A percentile compares a stretch with the other conserved stretches of the same genome.
Evolutionary conservation across 257 asterid species (phyloP).

Genomic region (Lantana camara): DNA sequence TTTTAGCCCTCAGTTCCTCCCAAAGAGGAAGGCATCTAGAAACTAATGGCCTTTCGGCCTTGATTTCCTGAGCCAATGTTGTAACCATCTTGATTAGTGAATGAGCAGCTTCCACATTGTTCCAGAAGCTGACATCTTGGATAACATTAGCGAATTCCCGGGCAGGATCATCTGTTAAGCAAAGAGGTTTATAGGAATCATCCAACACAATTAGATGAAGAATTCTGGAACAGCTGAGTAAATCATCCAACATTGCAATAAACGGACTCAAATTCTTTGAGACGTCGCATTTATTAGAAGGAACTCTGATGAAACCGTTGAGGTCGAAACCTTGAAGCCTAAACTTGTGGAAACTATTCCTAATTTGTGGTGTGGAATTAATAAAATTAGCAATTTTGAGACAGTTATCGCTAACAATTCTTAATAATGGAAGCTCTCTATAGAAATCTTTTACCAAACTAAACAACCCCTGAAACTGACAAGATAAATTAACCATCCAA

Average conservation of each 20-base stretch:
- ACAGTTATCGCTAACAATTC: slow-evolving; percentile 57
- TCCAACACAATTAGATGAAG: slow-evolving; percentile 63
- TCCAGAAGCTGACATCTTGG: slow-evolving; percentile 76
- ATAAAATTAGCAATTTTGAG: slow-evolving; percentile 61
- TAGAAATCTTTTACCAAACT: slow-evolving; percentile 75
- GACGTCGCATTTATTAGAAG: slow-evolving; percentile 47
- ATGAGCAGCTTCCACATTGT: slow-evolving; percentile 64
- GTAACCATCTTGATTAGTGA: slow-evolving; percentile 61
- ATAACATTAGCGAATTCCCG: slow-evolving; percentile 55
- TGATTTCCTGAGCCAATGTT: slow-evolving; percentile 69
- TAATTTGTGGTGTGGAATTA: slow-evolving; percentile 61
- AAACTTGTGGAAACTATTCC: slow-evolving; percentile 59
- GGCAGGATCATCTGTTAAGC: slow-evolving; percentile 51
- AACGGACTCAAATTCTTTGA: slow-evolving; percentile 50
- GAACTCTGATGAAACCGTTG: slow-evolving; percentile 59
- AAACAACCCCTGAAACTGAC: slow-evolving; percentile 69
- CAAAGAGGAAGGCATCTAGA: slow-evolving; percentile 90
- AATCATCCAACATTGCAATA: slow-evolving; percentile 71
- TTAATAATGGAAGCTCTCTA: slow-evolving; percentile 69
- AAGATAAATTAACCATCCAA: slow-evolving; percentile 86
- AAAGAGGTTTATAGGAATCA: slow-evolving; percentile 58
- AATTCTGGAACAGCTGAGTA: slow-evolving; percentile 54
- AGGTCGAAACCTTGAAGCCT: slow-evolving; percentile 57
- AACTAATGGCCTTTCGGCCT: slow-evolving; percentile 71
- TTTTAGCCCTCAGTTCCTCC: slow-evolving; percentile 62